Percentiles rank a stretch among this genome's conserved stretches.
phyloP scores from a whole-genome alignment of 2,329 filamentous ascomycete species.

The Pseudomassariella vexata region DNA sequence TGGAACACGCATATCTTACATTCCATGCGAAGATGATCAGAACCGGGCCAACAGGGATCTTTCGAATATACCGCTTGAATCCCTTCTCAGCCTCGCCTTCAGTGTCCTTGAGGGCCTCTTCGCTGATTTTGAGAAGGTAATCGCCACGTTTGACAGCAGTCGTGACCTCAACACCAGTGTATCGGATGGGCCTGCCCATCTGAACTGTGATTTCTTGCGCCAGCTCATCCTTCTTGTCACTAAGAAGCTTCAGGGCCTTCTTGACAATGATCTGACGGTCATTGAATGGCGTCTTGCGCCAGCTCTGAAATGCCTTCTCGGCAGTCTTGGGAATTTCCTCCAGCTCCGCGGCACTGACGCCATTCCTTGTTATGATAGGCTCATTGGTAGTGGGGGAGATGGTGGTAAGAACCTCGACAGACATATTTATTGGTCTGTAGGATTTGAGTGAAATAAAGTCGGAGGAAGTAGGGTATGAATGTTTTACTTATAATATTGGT shows the following conservation, averaged over 20 bases:
- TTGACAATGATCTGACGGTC: conserved; percentile 76
- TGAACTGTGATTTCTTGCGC: conserved; percentile 84
- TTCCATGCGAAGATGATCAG: conserved; percentile 95
- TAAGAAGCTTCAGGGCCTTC: conserved; percentile 68
- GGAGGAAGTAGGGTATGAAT: too few relatives aligned
- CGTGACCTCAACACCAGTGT: conserved; percentile 74
- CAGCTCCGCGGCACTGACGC: conserved; percentile 65
- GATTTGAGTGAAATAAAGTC: too few relatives aligned
- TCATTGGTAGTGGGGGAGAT: conserved; percentile 90
- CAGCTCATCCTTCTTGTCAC: conserved; percentile 69
- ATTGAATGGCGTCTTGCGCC: conserved; percentile 66
- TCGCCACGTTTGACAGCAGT: conserved; percentile 83
- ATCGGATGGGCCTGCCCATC: conserved; percentile 91
- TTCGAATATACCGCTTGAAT: conserved; percentile 85
- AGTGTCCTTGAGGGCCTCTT: conserved; percentile 72
- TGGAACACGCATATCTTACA: conserved; percentile 44
- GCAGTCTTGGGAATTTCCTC: conserved; percentile 66
- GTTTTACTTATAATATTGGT: neutral
- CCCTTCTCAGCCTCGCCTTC: conserved; percentile 79
- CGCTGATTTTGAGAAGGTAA: conserved; percentile 79
- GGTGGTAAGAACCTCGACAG: conserved; percentile 62
- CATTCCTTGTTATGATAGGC: conserved; percentile 72
- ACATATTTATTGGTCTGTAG: conserved; percentile 41
- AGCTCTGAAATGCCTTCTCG: conserved; percentile 69
- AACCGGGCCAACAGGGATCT: conserved; percentile 80